Evolutionary conservation across 352 stramenopile species (phyloP).

Genomic region (Globisporangium parvum): DNA sequence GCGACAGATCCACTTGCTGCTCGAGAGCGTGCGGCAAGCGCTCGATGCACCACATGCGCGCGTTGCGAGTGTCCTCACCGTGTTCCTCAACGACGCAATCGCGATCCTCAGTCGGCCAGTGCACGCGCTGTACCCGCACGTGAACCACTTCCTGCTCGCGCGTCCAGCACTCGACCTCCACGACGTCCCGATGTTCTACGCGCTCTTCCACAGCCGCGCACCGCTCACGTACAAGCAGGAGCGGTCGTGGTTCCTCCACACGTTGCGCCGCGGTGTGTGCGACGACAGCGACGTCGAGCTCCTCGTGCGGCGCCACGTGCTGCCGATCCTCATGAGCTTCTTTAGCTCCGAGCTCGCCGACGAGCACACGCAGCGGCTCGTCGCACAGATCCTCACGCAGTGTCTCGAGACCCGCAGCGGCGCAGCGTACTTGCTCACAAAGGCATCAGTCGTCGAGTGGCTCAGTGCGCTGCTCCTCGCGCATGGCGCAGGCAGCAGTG

Average conservation of each 20-base stretch:
- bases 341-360: slow-evolving; percentile 70
- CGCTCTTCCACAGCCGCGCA: slow-evolving; percentile 77
- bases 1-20: slow-evolving; percentile 70
- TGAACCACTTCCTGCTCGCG: slow-evolving; percentile 85
- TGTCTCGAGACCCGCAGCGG: slow-evolving; percentile 45
- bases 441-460: slow-evolving; percentile 64
- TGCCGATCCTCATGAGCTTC: slow-evolving; percentile 79
- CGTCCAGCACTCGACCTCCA: slow-evolving; percentile 67
- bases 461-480: slow-evolving; percentile 31
- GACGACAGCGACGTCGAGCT: slow-evolving; percentile 60
- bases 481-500: background rate
- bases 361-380: slow-evolving; percentile 67
- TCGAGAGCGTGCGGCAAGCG: slow-evolving; percentile 73
- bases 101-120: slow-evolving; percentile 57
- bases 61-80: slow-evolving; percentile 70
- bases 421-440: slow-evolving; percentile 50
- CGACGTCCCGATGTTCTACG: slow-evolving; percentile 88
- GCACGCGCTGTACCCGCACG: slow-evolving; percentile 66
- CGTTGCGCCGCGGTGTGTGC: slow-evolving; percentile 59
- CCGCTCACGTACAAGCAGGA: slow-evolving; percentile 73
- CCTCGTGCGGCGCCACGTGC: slow-evolving; percentile 71
- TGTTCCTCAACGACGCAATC: slow-evolving; percentile 79
- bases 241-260: slow-evolving; percentile 78
- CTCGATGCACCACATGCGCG: slow-evolving; percentile 39
- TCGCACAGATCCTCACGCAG: slow-evolving; percentile 51